Base-by-base conservation (phyloP, 371 early-diverging fungal genomes). In the Apophysomyces ossiformis region DNA sequence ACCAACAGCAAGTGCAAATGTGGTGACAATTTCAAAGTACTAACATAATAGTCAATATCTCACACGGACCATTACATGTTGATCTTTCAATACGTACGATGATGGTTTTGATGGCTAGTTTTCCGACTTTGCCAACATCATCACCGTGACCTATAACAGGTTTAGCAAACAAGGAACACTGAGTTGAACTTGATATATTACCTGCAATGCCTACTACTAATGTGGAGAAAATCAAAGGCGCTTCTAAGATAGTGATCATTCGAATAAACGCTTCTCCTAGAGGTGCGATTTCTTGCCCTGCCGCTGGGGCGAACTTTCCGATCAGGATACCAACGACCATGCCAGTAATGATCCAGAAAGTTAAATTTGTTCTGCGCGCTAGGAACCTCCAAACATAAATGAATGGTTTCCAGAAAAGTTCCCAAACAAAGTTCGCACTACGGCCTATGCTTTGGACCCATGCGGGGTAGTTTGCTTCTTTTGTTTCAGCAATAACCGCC, bases 201-300 rank as follows among this genome's bases (percentile, higher is more conserved):
- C 70, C 81, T 60, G 77, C 77, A 71, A 93, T 92, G 60, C 90
- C 94, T 44, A 89, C 87, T 37, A 90, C 87, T 4, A 92, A 71
- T 4, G 87, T 87, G 3, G 88, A 83, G 72, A 92, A 92, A 57
- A 93, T 87, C 37, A 93, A 74, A 39, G 94, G 94, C 2, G 79
- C 83, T 45, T 89, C 89, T 39, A 92, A 73, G 54, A 82, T 79
- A 54, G 88, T 85, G 66, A 93, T 86, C 89, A 92, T 89, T n/a
- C 78, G 81, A 71, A 92, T 73, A 61, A 89, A 90, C 6, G 84
- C 76, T 7, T 73, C 74, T 36, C 87, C 87, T 21, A 90, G 61
- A 4, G 85, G 84, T 35, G 79, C 77, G 56, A 89, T 66, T 38
- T 81, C 62, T 50, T 71, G 61, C 7, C 74, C 77, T 13, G 79